These are phyloP conservation scores for Candida takata DNA, from an alignment of 805 yeast genomes.

Conservation along the genomic window DNA sequence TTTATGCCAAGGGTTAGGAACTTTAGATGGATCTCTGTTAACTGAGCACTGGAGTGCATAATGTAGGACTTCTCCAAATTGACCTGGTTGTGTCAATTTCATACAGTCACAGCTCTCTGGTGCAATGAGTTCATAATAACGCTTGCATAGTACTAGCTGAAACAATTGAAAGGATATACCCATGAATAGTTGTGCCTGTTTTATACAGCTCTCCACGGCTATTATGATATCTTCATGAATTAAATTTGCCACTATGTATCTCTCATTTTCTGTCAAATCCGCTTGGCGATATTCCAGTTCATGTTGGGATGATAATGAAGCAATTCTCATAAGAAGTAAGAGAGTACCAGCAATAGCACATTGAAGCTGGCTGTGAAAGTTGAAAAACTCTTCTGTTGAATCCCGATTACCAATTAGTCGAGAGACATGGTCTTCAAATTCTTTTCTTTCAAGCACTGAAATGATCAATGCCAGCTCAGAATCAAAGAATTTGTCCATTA, in stretches of 20 bases:
- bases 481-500: slow-evolving; percentile 13
- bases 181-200: slow-evolving; percentile 5
- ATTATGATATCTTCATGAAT: slow-evolving; percentile 1
- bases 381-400: background rate
- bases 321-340: slow-evolving; percentile 13
- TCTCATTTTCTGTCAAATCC: background rate
- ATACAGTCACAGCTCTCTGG: slow-evolving; percentile 18
- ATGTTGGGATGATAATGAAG: slow-evolving; percentile 3
- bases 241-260: background rate
- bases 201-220: slow-evolving; percentile 3
- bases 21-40: slow-evolving; percentile 14
- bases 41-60: slow-evolving; percentile 10
- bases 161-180: slow-evolving; percentile 8
- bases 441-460: slow-evolving; percentile 11
- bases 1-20: background rate
- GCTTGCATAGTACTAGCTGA: slow-evolving; percentile 9
- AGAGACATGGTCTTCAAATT: slow-evolving; percentile 4
- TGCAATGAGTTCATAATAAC: slow-evolving; percentile 5
- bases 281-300: background rate
- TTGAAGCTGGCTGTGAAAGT: slow-evolving; percentile 7
- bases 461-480: slow-evolving; percentile 11
- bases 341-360: slow-evolving; percentile 9
- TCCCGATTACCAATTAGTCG: slow-evolving; percentile 11
- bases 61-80: slow-evolving; percentile 11
- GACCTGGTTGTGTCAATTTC: slow-evolving; percentile 3